phyloP scores from a whole-genome alignment of 345 rosid species.

The Aegle marmelos region DNA sequence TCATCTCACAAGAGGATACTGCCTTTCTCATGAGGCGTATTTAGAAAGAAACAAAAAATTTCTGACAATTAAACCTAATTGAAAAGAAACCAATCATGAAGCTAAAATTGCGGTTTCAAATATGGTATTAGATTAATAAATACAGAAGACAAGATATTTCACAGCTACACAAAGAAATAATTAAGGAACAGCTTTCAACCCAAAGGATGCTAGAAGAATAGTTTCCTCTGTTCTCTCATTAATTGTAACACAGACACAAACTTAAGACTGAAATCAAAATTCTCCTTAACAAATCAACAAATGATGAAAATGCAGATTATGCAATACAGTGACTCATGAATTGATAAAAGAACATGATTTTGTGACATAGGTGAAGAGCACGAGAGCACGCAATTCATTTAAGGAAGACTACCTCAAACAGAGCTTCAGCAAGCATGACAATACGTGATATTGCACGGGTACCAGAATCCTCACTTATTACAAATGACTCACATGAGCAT shows the following conservation, averaged over 20 bases:
- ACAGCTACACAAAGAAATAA: neutral
- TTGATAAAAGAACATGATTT: neutral
- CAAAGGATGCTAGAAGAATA: neutral
- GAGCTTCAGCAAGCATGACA: conserved; percentile 79
- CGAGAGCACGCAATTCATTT: neutral
- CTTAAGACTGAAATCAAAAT: neutral
- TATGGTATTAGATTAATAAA: neutral
- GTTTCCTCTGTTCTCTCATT: neutral
- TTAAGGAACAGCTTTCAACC: neutral
- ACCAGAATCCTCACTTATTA: conserved; percentile 43
- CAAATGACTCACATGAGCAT: conserved; percentile 58
- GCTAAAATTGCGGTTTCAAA: neutral
- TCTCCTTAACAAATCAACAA: neutral
- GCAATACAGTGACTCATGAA: neutral
- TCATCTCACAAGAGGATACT: neutral
- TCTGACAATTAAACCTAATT: too few relatives aligned
- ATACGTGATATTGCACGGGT: conserved; percentile 64
- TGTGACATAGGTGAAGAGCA: neutral
- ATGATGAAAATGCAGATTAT: neutral
- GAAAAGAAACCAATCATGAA: neutral
- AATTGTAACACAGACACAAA: neutral
- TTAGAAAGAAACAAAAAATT: neutral
- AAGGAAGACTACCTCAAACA: conserved; percentile 57
- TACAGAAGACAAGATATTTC: neutral
- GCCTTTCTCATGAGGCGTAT: neutral